Evolutionary conservation across 257 asterid genomes (phyloP), one percentile per base, ranked within the genome.

Genomic region (Solanum acaule): DNA sequence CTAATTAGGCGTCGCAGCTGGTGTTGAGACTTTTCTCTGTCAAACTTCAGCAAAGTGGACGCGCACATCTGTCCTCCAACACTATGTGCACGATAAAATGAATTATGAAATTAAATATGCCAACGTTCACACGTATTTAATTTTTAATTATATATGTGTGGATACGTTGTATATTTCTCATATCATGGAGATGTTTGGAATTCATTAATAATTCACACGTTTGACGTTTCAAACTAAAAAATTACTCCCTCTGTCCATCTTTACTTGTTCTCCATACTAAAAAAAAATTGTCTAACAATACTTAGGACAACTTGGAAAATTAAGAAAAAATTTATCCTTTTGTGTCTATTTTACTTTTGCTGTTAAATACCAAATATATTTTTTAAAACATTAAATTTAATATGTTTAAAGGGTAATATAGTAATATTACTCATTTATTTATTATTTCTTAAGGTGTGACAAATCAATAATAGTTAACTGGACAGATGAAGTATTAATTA

Each of bases 171-270:
- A 20, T 12, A 35, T 25, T 22, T 11, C 82, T 72, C 79, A 33
- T 72, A 33, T 72, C 8, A 52, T 16, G 42, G 8, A 20, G 2
- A 3, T 76, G 56, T 38, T 77, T 38, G 61, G 84, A n/a, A 12
- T n/a, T 77, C 23, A n/a, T 23, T 40, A 77, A 23, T 40, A 77
- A n/a, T 40, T 77, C 35, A 49, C 59, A 49, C 3, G 59, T 49
- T 49, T 49, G 59, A 49, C 22, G 7, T 49, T 49, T 49, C 61
- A 49, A 44, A 44, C 61, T 49, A 5, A 15, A 49, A 46, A 49
- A 5, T 14, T 14, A 49, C 8, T 49, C 3, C 22, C 20, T 5
- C 22, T 0, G 0, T 49, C 22, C 7, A 49, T 0, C 20, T 18
- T 52, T 18, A 6, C 63, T 52, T 52, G 10, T 6, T 2, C n/a